Base-by-base conservation (phyloP, 305 asterid genomes). In the Fraxinus paxiana region DNA sequence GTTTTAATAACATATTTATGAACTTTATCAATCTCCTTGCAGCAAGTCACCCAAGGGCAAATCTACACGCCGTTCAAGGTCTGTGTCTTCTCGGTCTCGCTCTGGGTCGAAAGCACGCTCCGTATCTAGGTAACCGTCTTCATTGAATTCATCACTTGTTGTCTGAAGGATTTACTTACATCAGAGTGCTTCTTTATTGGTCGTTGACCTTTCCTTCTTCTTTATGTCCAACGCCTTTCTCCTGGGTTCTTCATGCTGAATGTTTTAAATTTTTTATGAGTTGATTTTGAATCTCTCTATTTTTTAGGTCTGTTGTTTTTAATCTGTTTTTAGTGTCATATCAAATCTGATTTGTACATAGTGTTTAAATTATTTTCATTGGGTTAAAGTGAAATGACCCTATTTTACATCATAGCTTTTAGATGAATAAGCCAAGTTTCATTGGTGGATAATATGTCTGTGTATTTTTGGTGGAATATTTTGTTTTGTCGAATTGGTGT, bases 11-110 rank as follows among this genome's bases (percentile, higher is more conserved):
- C 77, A 41, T 38, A 30, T 38, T 48, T 75, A 30, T 74, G 75
- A 35, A 80, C 77, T 78, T 79, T 8, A 26, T 86, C 33, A 54
- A 70, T 86, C 20, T 43, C 41, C 43, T 73, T 85, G 88, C 94
- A 96, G 99, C 90, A 94, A 91, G 81, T 96, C 99, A 38, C 99
- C 99, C 35, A 91, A 89, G 88, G 90, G 89, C 2, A 94, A 94
- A 85, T 69, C 91, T 37, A 83, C 94, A 22, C 92, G 91, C 77
- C 98, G 90, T 69, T 91, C 98, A 77, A 94, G 84, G 85, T 88
- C 92, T 7, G 84, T 59, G 12, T 1, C 41, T 35, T 79, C 89
- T 31, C 91, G 87, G 73, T 88, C 93, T 67, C 90, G 79, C 81
- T 84, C 94, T 78, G 84, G 78, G 31, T 82, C 96, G 31, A 93